phyloP scores from a whole-genome alignment of 2,329 filamentous ascomycete genomes.

The Fusarium denticulatum region DNA sequence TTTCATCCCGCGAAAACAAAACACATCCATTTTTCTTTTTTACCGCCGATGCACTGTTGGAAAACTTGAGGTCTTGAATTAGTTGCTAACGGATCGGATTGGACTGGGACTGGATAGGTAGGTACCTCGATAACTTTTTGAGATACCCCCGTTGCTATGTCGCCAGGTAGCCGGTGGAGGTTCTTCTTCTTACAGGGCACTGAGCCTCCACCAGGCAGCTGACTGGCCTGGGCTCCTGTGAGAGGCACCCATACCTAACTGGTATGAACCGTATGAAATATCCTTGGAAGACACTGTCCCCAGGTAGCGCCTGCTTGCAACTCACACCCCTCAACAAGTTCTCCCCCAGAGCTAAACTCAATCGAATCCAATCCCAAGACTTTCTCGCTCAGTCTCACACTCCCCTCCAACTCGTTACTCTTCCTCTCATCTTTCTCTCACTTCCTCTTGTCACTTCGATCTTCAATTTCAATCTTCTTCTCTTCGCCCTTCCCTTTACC shows the following conservation, averaged over 20 bases:
- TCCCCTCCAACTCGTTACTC: slow-evolving; percentile 33
- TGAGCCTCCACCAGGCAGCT: slow-evolving; percentile 28
- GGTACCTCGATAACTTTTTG: slow-evolving; percentile 26
- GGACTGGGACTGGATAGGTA: slow-evolving; percentile 17
- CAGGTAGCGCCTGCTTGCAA: slow-evolving; percentile 28
- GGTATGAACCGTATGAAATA: slow-evolving; percentile 11
- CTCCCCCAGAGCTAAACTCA: slow-evolving; percentile 43
- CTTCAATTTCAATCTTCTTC: slow-evolving; percentile 32
- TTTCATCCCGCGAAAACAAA: slow-evolving; percentile 28
- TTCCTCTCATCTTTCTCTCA: slow-evolving; percentile 34
- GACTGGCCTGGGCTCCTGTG: slow-evolving; percentile 10
- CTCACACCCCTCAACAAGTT: slow-evolving; percentile 31
- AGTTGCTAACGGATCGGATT: slow-evolving; percentile 10
- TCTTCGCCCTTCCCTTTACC: slow-evolving; percentile 23
- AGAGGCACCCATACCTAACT: slow-evolving; percentile 17
- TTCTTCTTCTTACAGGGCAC: slow-evolving; percentile 17
- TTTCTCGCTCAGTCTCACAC: slow-evolving; percentile 32
- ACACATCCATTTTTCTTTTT: neutral
- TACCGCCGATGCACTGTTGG: slow-evolving; percentile 24
- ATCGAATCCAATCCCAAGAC: slow-evolving; percentile 43
- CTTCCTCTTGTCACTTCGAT: slow-evolving; percentile 39
- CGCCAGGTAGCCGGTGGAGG: slow-evolving; percentile 8
- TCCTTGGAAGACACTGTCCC: slow-evolving; percentile 16
- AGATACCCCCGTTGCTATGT: slow-evolving; percentile 40
- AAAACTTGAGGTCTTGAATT: neutral